Evolutionary conservation across 352 stramenopile genomes (phyloP), one percentile per base, ranked within the genome.

Genomic region (Phytophthora kernoviae): DNA sequence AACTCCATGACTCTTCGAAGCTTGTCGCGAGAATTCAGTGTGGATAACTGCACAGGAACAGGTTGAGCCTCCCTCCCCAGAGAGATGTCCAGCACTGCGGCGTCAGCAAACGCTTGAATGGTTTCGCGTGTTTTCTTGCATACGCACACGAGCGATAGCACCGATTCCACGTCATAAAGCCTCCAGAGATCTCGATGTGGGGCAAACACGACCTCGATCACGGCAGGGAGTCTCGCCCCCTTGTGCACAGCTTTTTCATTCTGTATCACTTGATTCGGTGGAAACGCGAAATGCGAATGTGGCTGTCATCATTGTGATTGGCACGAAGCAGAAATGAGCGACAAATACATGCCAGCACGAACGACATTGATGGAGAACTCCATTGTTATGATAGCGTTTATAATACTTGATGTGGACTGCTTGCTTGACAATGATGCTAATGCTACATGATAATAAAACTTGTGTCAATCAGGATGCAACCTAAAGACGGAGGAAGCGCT

Each of bases 401-500:
- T 44, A 53, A n/a, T 27, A 49, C 14, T 50, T 46, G 32, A 32
- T 41, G 42, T 44, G 56, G 10, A 39, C 46, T 24, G 20, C 17
- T 39, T 39, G 6, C 30, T 11, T 34, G n/a, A n/a, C n/a, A n/a
- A n/a, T 65, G 49, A 43, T 43, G 15, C n/a, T 33, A 24, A 40
- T 52, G 8, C 15, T 42, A 43, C 17, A 43, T 12, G 12, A 21
- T 26, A 12, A 2, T 41, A 2, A 40, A 33, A 57, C 26, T 22
- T 49, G 50, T 24, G 24, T n/a, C n/a, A n/a, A n/a, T n/a, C n/a
- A n/a, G 24, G 32, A 15, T 41, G n/a, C n/a, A n/a, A n/a, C 10
- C 26, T 21, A 63, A 15, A 14, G 11, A 12, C 66, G 73, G 18
- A 81, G 65, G 54, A 81, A 81, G 34, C 62, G 26, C 60, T 81